Percentiles rank a stretch among this genome's conserved stretches.
phyloP scores from a whole-genome alignment of 2,329 filamentous ascomycete species.

The Pseudogymnoascus sp. region DNA sequence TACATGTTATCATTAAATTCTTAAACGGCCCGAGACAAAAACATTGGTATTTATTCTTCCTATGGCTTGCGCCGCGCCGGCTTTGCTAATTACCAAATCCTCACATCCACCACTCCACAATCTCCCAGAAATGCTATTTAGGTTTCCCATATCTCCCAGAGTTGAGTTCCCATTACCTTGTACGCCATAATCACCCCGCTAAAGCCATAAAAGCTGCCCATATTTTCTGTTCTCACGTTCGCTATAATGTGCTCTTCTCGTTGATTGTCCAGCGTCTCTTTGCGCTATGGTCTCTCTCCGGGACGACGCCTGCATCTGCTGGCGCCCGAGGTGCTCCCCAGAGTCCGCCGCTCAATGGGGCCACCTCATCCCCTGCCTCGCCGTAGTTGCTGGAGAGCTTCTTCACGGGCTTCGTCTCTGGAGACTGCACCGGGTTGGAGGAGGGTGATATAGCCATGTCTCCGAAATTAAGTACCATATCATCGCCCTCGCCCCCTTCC shows the following conservation, averaged over 20 bases:
- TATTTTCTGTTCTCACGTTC: not conserved
- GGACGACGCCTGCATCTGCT: conserved; percentile 28
- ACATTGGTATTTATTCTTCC: not conserved
- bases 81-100: not conserved
- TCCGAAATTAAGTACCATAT: conserved; percentile 44
- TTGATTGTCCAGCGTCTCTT: conserved; percentile 51
- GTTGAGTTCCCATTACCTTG: not conserved
- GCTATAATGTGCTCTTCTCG: conserved; percentile 26
- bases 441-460: not conserved
- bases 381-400: conserved; percentile 5
- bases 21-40: too few species aligned
- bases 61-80: not conserved
- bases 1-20: too few species aligned
- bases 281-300: conserved; percentile 39
- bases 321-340: conserved; percentile 39
- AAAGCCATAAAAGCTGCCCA: not conserved
- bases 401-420: not conserved
- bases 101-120: not conserved
- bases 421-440: not conserved
- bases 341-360: conserved; percentile 30
- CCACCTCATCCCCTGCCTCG: conserved; percentile 27
- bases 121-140: not conserved
- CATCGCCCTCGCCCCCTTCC: conserved; percentile 24
- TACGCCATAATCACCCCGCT: not conserved
- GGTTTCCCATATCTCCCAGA: not conserved